A percentile compares a stretch with the other conserved stretches of the same genome.
phyloP scores from a whole-genome alignment of 2,329 filamentous ascomycete genomes.

The Calonectria leucothoes region DNA sequence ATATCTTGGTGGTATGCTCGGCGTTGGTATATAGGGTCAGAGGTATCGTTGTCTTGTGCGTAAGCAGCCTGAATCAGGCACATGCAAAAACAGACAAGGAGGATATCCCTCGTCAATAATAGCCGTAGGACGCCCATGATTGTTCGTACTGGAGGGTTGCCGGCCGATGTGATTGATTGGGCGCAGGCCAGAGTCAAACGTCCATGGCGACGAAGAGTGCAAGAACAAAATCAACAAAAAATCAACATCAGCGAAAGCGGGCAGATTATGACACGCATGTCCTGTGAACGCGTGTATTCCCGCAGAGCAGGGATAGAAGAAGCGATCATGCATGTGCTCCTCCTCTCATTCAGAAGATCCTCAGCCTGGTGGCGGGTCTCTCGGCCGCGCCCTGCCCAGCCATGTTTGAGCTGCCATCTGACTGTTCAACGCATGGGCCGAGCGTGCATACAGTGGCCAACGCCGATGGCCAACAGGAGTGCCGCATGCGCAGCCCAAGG shows the following conservation, averaged over 20 bases:
- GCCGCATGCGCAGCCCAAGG: not conserved
- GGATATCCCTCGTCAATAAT: not conserved
- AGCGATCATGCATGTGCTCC: not conserved
- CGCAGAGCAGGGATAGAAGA: not conserved
- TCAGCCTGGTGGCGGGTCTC: not conserved
- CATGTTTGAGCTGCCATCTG: not conserved
- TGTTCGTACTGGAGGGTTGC: not conserved
- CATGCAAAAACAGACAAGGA: not conserved
- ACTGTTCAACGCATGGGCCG: not conserved
- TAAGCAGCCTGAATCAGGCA: not conserved
- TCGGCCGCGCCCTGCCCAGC: not conserved
- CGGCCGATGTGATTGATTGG: not conserved
- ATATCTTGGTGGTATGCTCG: not conserved
- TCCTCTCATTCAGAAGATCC: not conserved
- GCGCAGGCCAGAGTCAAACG: not conserved
- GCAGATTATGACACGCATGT: not conserved
- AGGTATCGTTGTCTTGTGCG: not conserved
- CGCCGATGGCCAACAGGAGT: not conserved
- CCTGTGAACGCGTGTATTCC: not conserved
- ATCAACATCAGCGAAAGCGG: not conserved
- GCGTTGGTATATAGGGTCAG: not conserved
- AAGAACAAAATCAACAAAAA: not conserved
- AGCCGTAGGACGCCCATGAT: not conserved
- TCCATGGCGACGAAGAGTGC: not conserved
- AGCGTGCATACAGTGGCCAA: not conserved